Evolutionary conservation across 768 basidiomycete species (phyloP).

Genomic region (Collybia sp.): DNA sequence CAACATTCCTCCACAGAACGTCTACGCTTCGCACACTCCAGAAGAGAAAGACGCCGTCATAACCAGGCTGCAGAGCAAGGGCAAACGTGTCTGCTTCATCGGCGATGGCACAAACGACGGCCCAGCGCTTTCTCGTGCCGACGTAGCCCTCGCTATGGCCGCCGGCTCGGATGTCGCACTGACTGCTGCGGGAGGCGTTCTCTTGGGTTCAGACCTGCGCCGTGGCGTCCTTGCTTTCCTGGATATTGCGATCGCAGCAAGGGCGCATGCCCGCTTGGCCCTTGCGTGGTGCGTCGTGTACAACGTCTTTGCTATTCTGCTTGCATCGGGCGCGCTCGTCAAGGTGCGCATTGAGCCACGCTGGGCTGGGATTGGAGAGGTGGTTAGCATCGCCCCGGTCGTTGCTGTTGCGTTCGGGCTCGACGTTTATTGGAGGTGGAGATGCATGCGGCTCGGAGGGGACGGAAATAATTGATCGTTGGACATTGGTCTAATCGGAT

Average conservation of each 20-base stretch:
- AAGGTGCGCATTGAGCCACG: conserved; percentile 30
- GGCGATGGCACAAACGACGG: conserved; percentile 54
- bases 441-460: neutral
- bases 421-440: conserved; percentile 3
- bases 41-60: conserved; percentile 37
- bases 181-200: conserved; percentile 40
- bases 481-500: too few species aligned
- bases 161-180: conserved; percentile 29
- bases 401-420: conserved; percentile 24
- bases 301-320: conserved; percentile 40
- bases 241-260: conserved; percentile 28
- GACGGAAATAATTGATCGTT: too few species aligned
- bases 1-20: conserved; percentile 28
- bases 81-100: conserved; percentile 31
- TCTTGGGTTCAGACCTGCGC: conserved; percentile 25
- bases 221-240: conserved; percentile 33
- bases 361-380: conserved; percentile 39
- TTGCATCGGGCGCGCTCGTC: conserved; percentile 47
- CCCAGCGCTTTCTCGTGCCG: conserved; percentile 44
- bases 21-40: conserved; percentile 39
- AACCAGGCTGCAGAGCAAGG: conserved; percentile 17
- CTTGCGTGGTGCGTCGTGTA: conserved; percentile 36
- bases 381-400: conserved; percentile 38
- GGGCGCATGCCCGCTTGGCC: conserved; percentile 26
- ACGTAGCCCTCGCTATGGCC: conserved; percentile 36